phyloP scores from a whole-genome alignment of 495 filamentous ascomycete genomes.

The Neurospora hispaniola region DNA sequence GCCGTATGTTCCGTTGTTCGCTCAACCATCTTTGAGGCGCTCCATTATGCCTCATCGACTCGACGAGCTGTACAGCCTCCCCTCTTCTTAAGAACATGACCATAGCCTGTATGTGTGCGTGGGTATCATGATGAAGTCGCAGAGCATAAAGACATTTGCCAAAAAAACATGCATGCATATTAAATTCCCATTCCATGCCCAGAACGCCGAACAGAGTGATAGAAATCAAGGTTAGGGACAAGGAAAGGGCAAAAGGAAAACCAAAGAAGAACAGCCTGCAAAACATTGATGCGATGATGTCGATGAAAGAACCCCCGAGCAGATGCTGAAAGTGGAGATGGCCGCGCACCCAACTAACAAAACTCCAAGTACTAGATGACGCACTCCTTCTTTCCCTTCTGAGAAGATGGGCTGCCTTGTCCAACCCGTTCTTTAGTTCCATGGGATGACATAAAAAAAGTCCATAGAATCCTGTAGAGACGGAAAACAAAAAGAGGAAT shows the following conservation, averaged over 20 bases:
- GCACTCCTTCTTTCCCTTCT: background rate
- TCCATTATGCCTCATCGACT: background rate
- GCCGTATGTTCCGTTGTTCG: background rate
- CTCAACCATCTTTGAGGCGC: background rate
- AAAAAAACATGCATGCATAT: background rate
- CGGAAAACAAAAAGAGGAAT: background rate
- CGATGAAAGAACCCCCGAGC: background rate
- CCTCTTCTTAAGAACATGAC: background rate
- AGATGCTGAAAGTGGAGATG: background rate
- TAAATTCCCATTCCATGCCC: background rate
- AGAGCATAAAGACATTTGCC: background rate
- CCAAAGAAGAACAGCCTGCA: background rate
- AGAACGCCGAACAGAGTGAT: background rate
- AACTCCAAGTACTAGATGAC: background rate
- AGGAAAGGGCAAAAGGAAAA: background rate
- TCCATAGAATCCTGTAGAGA: background rate
- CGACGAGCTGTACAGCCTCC: background rate
- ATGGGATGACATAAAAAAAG: background rate
- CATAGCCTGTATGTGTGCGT: background rate
- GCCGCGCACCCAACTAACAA: background rate
- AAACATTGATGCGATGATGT: background rate
- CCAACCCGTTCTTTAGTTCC: background rate
- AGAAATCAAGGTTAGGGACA: background rate
- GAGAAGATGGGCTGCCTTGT: background rate
- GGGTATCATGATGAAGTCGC: background rate